These are phyloP conservation scores for Dryas octopetala DNA, from an alignment of 306 rosid species.

Conservation along the genomic window DNA sequence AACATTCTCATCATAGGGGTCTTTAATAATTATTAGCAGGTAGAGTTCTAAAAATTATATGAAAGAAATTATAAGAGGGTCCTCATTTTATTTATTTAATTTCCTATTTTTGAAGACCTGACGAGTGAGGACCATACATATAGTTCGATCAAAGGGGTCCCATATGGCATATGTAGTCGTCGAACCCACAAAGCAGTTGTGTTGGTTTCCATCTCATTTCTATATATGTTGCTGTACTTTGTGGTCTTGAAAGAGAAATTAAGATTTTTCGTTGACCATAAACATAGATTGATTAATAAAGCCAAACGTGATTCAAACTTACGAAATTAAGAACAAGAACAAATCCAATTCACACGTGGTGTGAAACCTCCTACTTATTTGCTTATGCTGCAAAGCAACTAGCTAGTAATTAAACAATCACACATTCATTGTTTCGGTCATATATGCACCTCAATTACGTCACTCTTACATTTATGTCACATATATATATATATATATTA, in stretches of 20 bases:
- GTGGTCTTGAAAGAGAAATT: neutral
- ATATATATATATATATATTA: too few relatives aligned
- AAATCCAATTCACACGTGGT: constrained; percentile 22
- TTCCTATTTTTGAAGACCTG: too few relatives aligned
- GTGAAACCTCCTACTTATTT: neutral
- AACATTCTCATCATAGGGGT: neutral
- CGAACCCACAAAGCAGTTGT: neutral
- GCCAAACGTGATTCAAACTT: constrained; percentile 15
- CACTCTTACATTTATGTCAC: too few relatives aligned
- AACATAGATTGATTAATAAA: neutral
- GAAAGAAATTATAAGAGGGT: too few relatives aligned
- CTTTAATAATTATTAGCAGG: neutral
- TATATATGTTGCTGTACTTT: neutral
- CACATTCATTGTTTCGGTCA: too few relatives aligned
- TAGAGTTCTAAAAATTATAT: too few relatives aligned
- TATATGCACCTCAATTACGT: too few relatives aligned
- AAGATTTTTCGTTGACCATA: neutral
- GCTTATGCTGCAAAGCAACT: neutral
- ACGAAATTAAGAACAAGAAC: neutral
- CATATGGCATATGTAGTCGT: neutral
- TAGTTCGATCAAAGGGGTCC: neutral
- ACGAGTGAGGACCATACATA: too few relatives aligned
- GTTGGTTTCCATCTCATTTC: constrained; percentile 7
- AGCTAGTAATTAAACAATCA: too few relatives aligned
- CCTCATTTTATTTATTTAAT: too few relatives aligned